Evolutionary conservation across 345 rosid species (phyloP), one percentile per base, ranked within the genome.

Genomic region (Populus alba): DNA sequence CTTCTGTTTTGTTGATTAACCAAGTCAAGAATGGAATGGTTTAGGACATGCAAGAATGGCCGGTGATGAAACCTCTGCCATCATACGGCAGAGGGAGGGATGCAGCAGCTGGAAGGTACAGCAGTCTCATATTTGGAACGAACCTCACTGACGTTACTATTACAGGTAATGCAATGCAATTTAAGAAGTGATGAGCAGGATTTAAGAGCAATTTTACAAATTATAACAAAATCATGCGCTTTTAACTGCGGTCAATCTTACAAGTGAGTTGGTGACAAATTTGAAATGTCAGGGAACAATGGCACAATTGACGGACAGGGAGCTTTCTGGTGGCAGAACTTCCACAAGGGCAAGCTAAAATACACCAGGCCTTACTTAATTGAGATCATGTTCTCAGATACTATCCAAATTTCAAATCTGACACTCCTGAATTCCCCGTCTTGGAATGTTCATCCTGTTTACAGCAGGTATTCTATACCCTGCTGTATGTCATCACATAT

Each of bases 41-140:
- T 49, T 47, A 90, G 92, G 95, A 95, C 43, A 39, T 89, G 29
- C 83, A 84, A 4, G 97, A 91, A 79, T 95, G 91, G 87, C 95
- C 95, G 1, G 85, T 79, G 85, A 55, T 89, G 79, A 90, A 87
- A 71, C 89, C 98, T 47, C 82, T 95, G 72, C 98, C 98, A 61
- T 95, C 97, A 0, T 95, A 95, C 61, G 98, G 98, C 55, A 66
- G 98, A 85, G 97, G 98, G 47, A 91, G 98, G 78, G 98, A 95
- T 37, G 95, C 97, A 15, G 87, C 95, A 1, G 97, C 83, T 0
- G 98, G 98, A 76, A 91, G 98, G 68, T 95, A 78, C 70, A 83
- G 88, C 47, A 95, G 98, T 83, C 90, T 95, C 63, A 76, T 95
- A 57, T 95, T 87, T 38, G 98, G 98, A 53, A 89, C 94, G 23